Evolutionary conservation across 257 asterid species (phyloP).

Genomic region (Solanum microdontum): DNA sequence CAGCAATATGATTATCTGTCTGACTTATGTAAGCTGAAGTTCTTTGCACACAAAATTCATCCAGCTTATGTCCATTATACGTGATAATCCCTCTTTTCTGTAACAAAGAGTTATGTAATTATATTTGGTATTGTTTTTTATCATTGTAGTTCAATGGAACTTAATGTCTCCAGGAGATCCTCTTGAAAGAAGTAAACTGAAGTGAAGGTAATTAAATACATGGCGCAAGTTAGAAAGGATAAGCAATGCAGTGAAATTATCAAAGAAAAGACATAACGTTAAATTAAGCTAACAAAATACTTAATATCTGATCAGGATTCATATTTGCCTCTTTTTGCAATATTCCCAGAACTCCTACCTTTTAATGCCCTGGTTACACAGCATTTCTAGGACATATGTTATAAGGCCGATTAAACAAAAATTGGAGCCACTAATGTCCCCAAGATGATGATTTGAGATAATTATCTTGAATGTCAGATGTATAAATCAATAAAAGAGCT

Average conservation of each 20-base stretch:
- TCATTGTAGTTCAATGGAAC: not conserved
- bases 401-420: not conserved
- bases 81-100: constrained; percentile 62
- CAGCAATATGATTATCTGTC: constrained; percentile 84
- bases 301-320: not conserved
- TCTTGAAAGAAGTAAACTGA: not conserved
- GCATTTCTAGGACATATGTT: not conserved
- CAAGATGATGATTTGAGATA: not conserved
- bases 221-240: not conserved
- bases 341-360: not conserved
- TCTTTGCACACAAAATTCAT: constrained; percentile 62
- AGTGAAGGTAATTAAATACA: not conserved
- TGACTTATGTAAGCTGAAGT: constrained; percentile 78
- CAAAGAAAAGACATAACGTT: not conserved
- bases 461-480: not conserved
- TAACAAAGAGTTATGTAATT: constrained; percentile 9
- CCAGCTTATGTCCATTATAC: constrained; percentile 61
- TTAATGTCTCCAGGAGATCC: not conserved
- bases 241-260: not conserved
- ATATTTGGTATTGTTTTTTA: not conserved
- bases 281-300: not conserved
- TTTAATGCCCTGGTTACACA: not conserved
- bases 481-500: not conserved
- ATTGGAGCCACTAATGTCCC: not conserved
- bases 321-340: not conserved